phyloP scores from a whole-genome alignment of 257 asterid genomes.

The Henckelia pumila region DNA sequence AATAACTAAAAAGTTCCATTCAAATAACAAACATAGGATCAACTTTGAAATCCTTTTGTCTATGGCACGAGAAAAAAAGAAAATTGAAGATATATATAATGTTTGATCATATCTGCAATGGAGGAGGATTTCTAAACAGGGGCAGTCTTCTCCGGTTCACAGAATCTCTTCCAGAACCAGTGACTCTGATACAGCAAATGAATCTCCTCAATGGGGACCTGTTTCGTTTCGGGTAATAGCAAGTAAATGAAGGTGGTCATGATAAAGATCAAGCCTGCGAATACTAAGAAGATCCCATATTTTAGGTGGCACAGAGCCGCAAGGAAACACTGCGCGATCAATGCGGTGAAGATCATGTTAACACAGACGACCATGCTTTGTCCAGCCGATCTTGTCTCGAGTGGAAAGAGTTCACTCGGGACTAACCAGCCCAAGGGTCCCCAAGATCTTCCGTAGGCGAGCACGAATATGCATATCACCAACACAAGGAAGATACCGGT shows the following conservation, averaged over 20 bases:
- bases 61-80: too few relatives aligned
- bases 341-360: conserved; percentile 83
- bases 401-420: conserved; percentile 80
- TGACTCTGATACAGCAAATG: conserved; percentile 66
- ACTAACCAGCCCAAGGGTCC: conserved; percentile 90
- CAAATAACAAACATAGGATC: too few relatives aligned
- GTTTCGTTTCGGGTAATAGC: conserved; percentile 90
- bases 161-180: conserved; percentile 80
- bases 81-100: too few relatives aligned
- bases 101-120: too few relatives aligned
- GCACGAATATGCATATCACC: conserved; percentile 57
- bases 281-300: conserved; percentile 77
- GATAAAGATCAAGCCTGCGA: conserved; percentile 52
- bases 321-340: conserved; percentile 78
- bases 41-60: too few relatives aligned
- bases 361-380: conserved; percentile 85
- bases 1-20: too few relatives aligned
- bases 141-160: conserved; percentile 27
- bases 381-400: conserved; percentile 85
- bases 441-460: conserved; percentile 79
- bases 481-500: conserved; percentile 48
- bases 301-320: conserved; percentile 66
- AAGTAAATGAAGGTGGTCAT: conserved; percentile 72
- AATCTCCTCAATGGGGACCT: conserved; percentile 91
- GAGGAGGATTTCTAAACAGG: background rate